Conservation (phyloP, 352 stramenopile species). For the Peronospora belbahrii region DNA sequence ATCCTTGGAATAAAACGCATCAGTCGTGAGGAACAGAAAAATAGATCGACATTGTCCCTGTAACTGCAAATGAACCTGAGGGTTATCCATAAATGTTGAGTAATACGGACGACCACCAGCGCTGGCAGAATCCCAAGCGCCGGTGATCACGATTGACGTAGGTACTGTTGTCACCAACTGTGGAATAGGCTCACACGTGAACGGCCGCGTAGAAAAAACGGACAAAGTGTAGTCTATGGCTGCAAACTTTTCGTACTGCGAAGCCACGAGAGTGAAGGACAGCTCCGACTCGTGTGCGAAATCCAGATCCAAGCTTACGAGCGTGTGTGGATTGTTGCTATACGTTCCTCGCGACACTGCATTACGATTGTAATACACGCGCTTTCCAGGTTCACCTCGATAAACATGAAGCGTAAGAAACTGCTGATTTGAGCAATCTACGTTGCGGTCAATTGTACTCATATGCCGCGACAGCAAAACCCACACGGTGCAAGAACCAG, state of each 20-base stretch:
- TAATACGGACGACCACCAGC: slow-evolving; percentile 64
- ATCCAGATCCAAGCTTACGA: slow-evolving; percentile 82
- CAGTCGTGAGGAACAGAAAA: slow-evolving; percentile 56
- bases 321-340: slow-evolving; percentile 89
- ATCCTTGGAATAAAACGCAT: slow-evolving; percentile 32
- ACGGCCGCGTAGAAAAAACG: slow-evolving; percentile 78
- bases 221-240: slow-evolving; percentile 85
- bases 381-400: slow-evolving; percentile 40
- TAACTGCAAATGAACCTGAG: slow-evolving; percentile 56
- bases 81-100: slow-evolving; percentile 76
- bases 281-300: slow-evolving; percentile 38
- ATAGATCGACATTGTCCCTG: slow-evolving; percentile 29
- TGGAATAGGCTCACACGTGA: slow-evolving; percentile 46
- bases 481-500: slow-evolving; percentile 69
- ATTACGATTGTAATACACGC: slow-evolving; percentile 80
- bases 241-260: slow-evolving; percentile 89
- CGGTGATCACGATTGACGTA: slow-evolving; percentile 35
- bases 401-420: slow-evolving; percentile 91
- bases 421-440: slow-evolving; percentile 44
- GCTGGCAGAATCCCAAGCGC: slow-evolving; percentile 33
- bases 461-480: slow-evolving; percentile 91
- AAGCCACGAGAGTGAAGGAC: slow-evolving; percentile 86
- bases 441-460: slow-evolving; percentile 62
- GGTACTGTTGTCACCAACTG: slow-evolving; percentile 32
- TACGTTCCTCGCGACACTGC: slow-evolving; percentile 81